Evolutionary conservation across 148 eudicot species (phyloP).

Genomic region (Oxyria digyna): DNA sequence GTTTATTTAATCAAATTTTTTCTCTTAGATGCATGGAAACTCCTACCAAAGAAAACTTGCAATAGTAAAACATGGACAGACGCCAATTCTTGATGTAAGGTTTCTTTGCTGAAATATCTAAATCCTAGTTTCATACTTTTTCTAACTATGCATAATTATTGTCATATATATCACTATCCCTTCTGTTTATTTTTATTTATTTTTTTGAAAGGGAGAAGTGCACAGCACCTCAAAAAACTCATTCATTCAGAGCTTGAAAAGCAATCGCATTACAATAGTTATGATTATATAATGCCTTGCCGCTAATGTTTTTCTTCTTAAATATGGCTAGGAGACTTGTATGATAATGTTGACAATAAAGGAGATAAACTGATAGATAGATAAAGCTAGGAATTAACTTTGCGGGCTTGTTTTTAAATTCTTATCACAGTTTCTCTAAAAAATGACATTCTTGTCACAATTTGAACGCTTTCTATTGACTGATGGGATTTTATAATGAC

Average conservation of each 20-base stretch:
- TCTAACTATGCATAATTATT: not conserved
- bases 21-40: constrained; percentile 78
- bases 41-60: constrained; percentile 82
- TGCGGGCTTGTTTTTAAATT: too few relatives aligned
- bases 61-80: constrained; percentile 53
- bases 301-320: not conserved
- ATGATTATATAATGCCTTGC: not conserved
- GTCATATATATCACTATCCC: not conserved
- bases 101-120: constrained; percentile 4
- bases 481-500: not conserved
- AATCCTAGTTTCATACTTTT: not conserved
- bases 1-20: constrained; percentile 1
- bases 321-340: not conserved
- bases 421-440: not conserved
- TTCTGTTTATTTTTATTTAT: not conserved
- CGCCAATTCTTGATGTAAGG: constrained; percentile 50
- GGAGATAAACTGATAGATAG: not conserved
- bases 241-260: too few relatives aligned
- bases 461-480: not conserved
- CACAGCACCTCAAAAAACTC: too few relatives aligned
- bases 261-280: too few relatives aligned
- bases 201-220: too few relatives aligned
- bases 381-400: too few relatives aligned
- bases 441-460: not conserved
- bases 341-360: not conserved